Conservation (phyloP, 768 basidiomycete species). For the Boletus fagicola region DNA sequence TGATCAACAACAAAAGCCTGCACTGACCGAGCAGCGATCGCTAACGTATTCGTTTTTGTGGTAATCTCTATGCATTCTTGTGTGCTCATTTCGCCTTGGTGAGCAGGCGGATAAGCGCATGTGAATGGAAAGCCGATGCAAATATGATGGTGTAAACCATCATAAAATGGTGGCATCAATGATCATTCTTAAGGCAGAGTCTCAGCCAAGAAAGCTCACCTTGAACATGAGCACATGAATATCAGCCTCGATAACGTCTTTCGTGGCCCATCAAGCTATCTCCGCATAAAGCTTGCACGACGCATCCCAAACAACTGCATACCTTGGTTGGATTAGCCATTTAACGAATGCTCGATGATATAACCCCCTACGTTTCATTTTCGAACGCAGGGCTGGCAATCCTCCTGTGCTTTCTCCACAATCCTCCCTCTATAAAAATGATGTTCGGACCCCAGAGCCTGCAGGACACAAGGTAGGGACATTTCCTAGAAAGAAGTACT, state of each 20-base stretch:
- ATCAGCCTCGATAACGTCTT: conserved; percentile 12
- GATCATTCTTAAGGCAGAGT: background rate
- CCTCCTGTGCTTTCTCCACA: conserved; percentile 24
- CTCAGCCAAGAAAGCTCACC: conserved; percentile 1
- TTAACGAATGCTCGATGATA: background rate
- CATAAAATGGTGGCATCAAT: background rate
- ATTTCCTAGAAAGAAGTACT: too few relatives aligned
- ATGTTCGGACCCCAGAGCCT: too few relatives aligned
- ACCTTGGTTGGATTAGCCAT: conserved; percentile 8
- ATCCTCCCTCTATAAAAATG: background rate
- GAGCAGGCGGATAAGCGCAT: conserved; percentile 15
- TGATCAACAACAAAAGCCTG: too few relatives aligned
- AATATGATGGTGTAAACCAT: conserved; percentile 22
- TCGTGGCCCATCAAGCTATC: conserved; percentile 19
- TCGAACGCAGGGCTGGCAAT: conserved; percentile 22
- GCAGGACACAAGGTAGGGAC: too few relatives aligned
- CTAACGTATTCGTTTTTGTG: conserved; percentile 6
- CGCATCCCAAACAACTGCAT: conserved; percentile 23
- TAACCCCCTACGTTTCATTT: conserved; percentile 9
- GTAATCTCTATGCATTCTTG: conserved; percentile 21
- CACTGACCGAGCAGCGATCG: too few relatives aligned
- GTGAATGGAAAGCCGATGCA: conserved; percentile 22
- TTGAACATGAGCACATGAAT: conserved; percentile 21
- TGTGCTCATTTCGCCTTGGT: conserved; percentile 18
- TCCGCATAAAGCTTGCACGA: too few relatives aligned